Percentiles rank a stretch among this genome's conserved stretches.
phyloP scores from a whole-genome alignment of 2,329 filamentous ascomycete genomes.

The Phyllachora maydis region DNA sequence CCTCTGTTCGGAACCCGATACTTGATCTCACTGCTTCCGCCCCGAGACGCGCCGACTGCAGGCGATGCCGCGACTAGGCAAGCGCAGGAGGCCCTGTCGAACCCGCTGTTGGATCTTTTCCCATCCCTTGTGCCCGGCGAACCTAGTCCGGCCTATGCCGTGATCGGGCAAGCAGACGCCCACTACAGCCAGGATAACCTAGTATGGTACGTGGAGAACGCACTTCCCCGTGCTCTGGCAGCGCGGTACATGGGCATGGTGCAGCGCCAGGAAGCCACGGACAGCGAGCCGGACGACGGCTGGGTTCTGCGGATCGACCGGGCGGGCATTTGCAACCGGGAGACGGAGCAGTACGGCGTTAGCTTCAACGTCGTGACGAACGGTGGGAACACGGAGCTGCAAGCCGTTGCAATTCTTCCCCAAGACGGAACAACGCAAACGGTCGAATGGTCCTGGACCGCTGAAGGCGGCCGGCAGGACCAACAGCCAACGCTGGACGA shows the following conservation, averaged over 20 bases:
- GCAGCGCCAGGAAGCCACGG: background rate
- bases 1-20: conserved; percentile 5
- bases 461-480: too few relatives aligned
- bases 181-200: conserved; percentile 4
- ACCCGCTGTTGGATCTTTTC: background rate
- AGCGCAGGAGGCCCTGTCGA: background rate
- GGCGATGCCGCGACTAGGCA: background rate
- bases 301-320: conserved; percentile 4
- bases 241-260: conserved; percentile 2
- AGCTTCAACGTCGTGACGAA: conserved; percentile 3
- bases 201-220: conserved; percentile 4
- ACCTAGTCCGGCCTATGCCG: too few relatives aligned
- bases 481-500: too few relatives aligned
- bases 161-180: too few relatives aligned
- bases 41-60: conserved; percentile 1
- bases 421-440: too few relatives aligned
- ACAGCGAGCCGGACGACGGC: background rate
- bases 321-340: conserved; percentile 4
- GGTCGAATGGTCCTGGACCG: too few relatives aligned
- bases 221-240: conserved; percentile 6
- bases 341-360: conserved; percentile 4
- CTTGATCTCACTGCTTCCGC: conserved; percentile 4
- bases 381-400: conserved; percentile 2
- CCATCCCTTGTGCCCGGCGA: conserved; percentile 3
- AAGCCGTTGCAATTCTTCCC: too few relatives aligned